Evolutionary conservation across 2,329 filamentous ascomycete genomes (phyloP).

Genomic region (Pseudogymnoascus destructans): DNA sequence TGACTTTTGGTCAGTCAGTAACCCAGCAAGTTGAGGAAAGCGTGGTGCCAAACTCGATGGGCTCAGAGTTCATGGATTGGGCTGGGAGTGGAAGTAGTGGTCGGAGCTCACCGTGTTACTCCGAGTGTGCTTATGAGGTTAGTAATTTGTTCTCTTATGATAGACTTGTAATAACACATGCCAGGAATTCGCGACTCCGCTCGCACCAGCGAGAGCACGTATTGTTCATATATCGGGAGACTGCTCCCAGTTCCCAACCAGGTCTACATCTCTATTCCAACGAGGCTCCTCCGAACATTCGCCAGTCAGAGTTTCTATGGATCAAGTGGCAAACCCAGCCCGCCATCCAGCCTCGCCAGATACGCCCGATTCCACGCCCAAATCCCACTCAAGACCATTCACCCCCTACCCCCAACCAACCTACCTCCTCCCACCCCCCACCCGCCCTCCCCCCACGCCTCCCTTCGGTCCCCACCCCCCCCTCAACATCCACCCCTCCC

Average conservation of each 20-base stretch:
- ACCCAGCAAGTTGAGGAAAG: not conserved
- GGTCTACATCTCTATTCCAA: not conserved
- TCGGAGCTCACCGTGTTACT: slow-evolving; percentile 9
- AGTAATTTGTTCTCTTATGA: not conserved
- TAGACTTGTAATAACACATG: slow-evolving; percentile 7
- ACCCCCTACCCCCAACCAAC: not conserved
- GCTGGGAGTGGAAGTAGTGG: slow-evolving; percentile 19
- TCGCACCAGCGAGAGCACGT: slow-evolving; percentile 18
- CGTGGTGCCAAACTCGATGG: slow-evolving; percentile 10
- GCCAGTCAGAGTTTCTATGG: not conserved
- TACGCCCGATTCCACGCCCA: not conserved
- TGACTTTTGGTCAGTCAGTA: not conserved
- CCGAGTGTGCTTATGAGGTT: slow-evolving; percentile 19
- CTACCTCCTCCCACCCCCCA: not conserved
- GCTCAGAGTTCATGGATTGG: slow-evolving; percentile 15
- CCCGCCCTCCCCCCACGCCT: not conserved
- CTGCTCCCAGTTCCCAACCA: not conserved
- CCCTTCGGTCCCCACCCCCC: not conserved
- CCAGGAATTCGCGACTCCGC: slow-evolving; percentile 19
- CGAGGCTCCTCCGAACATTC: not conserved
- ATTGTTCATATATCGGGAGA: slow-evolving; percentile 16
- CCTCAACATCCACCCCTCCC: not conserved
- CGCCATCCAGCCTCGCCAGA: not conserved
- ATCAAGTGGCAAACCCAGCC: not conserved
- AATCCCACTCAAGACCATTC: not conserved